Evolutionary conservation across 129 eudicot genomes (phyloP).

Genomic region (Saposhnikovia divaricata): DNA sequence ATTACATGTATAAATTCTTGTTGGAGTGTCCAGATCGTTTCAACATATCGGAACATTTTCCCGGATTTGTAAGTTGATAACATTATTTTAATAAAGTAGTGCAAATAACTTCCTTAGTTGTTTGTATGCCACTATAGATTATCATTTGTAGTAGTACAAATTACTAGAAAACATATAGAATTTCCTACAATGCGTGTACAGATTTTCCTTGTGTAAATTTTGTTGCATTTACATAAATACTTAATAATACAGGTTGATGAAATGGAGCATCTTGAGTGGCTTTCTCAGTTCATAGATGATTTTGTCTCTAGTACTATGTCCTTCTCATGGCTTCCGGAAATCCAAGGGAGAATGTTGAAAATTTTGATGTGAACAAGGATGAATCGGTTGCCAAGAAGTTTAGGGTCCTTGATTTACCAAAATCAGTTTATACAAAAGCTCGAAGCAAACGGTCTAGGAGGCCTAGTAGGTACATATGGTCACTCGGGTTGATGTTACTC

Average conservation of each 20-base stretch:
- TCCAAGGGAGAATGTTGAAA: constrained; percentile 15
- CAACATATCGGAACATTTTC: too few relatives aligned
- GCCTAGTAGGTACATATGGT: constrained; percentile 38
- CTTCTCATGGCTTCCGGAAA: constrained; percentile 15
- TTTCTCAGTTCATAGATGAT: constrained; percentile 78
- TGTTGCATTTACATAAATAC: background rate
- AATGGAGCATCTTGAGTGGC: constrained; percentile 83
- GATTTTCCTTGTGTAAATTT: background rate
- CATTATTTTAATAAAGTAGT: background rate
- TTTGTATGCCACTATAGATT: too few relatives aligned
- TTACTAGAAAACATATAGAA: too few relatives aligned
- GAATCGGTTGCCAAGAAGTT: constrained; percentile 32
- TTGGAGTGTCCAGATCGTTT: too few relatives aligned
- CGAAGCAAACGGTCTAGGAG: constrained; percentile 41
- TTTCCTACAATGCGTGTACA: background rate
- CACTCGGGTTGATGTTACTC: constrained; percentile 28
- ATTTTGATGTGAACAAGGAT: background rate
- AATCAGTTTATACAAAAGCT: constrained; percentile 44
- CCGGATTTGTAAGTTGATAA: too few relatives aligned
- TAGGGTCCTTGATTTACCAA: constrained; percentile 30
- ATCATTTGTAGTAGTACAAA: too few relatives aligned
- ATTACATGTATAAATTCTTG: too few relatives aligned
- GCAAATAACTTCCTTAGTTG: background rate
- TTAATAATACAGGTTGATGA: constrained; percentile 50
- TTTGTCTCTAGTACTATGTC: constrained; percentile 45